Conservation (phyloP, 306 rosid species). For the Adenanthera pavonina region DNA sequence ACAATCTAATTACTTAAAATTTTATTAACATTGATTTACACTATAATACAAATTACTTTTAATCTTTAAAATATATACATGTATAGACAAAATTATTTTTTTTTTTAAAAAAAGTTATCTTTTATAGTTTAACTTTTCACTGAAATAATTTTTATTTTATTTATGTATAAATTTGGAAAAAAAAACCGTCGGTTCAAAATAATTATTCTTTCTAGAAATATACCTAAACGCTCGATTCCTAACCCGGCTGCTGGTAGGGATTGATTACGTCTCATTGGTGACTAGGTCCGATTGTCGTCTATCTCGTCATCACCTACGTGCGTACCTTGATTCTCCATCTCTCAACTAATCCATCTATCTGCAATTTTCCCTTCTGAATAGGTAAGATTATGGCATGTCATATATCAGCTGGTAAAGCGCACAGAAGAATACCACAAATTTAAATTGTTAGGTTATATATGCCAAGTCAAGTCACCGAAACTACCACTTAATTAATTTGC, state of each 20-base stretch:
- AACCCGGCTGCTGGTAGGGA: background rate
- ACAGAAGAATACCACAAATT: background rate
- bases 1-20: too few species aligned
- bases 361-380: background rate
- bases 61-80: too few species aligned
- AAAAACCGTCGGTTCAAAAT: background rate
- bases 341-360: background rate
- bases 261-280: background rate
- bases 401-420: too few species aligned
- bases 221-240: background rate
- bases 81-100: too few species aligned
- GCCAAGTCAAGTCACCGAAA: slow-evolving; percentile 13
- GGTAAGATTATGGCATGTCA: background rate
- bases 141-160: too few species aligned
- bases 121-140: background rate
- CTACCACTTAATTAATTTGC: background rate
- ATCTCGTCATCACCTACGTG: background rate
- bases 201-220: background rate
- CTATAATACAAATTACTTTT: too few species aligned
- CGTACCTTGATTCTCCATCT: too few species aligned
- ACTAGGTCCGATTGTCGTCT: background rate
- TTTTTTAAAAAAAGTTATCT: background rate
- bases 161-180: too few species aligned
- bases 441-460: background rate
- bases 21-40: too few species aligned